Evolutionary conservation across 176 grass and related monocot genomes (phyloP).

Genomic region (Avena sativa): DNA sequence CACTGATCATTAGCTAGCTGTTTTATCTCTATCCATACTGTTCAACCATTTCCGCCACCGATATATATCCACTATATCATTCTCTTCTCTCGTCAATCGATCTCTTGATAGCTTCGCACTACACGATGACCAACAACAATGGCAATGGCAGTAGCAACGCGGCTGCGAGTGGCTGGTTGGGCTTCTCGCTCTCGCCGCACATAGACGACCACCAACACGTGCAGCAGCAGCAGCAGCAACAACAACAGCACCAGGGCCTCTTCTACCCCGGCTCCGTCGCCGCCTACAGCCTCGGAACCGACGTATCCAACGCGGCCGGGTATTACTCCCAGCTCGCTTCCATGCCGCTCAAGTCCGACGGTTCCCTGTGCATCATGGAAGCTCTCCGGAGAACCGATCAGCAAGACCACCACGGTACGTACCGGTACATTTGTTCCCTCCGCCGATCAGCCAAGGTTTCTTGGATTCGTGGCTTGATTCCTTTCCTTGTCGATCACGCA

Average conservation of each 20-base stretch:
- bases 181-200: slow-evolving; percentile 93
- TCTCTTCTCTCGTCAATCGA: neutral
- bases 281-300: slow-evolving; percentile 43
- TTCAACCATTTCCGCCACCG: neutral
- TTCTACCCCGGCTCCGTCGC: slow-evolving; percentile 54
- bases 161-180: slow-evolving; percentile 72
- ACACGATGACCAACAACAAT: slow-evolving; percentile 67
- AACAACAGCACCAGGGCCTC: slow-evolving; percentile 52
- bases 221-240: slow-evolving; percentile 50
- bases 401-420: slow-evolving; percentile 61
- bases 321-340: slow-evolving; percentile 93
- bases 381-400: slow-evolving; percentile 80
- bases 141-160: slow-evolving; percentile 37
- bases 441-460: neutral
- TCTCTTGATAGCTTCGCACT: neutral
- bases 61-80: slow-evolving; percentile 15
- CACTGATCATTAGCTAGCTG: slow-evolving; percentile 58
- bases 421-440: neutral
- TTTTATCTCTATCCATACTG: neutral
- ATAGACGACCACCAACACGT: slow-evolving; percentile 56
- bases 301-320: slow-evolving; percentile 17
- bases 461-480: neutral
- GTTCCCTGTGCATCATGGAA: slow-evolving; percentile 99
- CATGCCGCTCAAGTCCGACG: slow-evolving; percentile 97
- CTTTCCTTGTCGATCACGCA: slow-evolving; percentile 41